phyloP scores from a whole-genome alignment of 257 asterid species.

The Verbascum thapsus region DNA sequence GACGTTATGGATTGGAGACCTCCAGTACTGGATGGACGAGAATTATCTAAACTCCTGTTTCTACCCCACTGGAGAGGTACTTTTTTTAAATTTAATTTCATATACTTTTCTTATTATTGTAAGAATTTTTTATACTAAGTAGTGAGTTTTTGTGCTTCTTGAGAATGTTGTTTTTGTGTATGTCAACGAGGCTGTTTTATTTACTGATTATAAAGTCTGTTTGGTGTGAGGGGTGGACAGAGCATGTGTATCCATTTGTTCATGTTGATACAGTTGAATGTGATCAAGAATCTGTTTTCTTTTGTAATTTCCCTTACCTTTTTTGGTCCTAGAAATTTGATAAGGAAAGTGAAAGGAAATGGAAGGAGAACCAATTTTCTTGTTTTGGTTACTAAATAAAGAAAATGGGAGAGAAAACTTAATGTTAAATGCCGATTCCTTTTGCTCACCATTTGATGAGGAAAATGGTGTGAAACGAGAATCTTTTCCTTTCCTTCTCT shows the following conservation, averaged over 20 bases:
- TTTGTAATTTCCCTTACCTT: not conserved
- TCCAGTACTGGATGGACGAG: constrained; percentile 94
- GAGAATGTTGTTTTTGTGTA: not conserved
- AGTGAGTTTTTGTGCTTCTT: not conserved
- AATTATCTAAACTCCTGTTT: constrained; percentile 60
- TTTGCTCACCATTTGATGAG: too few relatives aligned
- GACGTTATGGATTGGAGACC: constrained; percentile 88
- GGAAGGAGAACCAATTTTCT: too few relatives aligned
- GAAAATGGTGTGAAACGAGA: too few relatives aligned
- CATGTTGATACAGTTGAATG: not conserved
- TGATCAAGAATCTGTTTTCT: not conserved
- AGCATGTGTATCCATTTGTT: not conserved
- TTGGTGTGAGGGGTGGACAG: not conserved
- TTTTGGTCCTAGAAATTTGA: too few relatives aligned
- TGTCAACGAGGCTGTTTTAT: not conserved
- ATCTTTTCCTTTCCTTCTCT: too few relatives aligned
- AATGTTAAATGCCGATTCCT: too few relatives aligned
- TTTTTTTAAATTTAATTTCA: not conserved
- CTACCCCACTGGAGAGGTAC: constrained; percentile 76
- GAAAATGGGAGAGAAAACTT: too few relatives aligned
- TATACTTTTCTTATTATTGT: too few relatives aligned
- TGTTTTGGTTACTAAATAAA: too few relatives aligned
- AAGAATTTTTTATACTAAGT: too few relatives aligned
- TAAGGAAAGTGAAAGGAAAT: too few relatives aligned
- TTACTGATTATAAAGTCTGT: not conserved